Evolutionary conservation across 257 asterid genomes (phyloP), one percentile per base, ranked within the genome.

Genomic region (Solanum arcanum): DNA sequence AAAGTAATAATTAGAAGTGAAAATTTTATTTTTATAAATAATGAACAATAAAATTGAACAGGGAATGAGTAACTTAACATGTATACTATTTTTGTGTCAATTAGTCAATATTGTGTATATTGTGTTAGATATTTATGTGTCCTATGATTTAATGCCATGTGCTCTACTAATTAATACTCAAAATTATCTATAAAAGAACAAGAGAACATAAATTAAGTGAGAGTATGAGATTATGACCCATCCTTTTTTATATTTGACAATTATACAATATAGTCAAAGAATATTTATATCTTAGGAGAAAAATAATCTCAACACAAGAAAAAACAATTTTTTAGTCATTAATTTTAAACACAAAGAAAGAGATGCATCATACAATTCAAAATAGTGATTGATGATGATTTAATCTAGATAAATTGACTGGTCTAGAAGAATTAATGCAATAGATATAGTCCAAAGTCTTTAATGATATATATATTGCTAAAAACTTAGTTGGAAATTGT

Each of bases 21-120:
- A 16, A 2, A 2, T 1, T 1, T 0, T 3, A 7, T 56, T 20
- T 56, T 56, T 0, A 18, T 20, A 56, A 18, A 0, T 20, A 56
- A 2, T 56, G 64, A 20, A 56, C 12, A 56, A 2, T 56, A 56
- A 56, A 52, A 52, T 52, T 52, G 10, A 52, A 52, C 2, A 0
- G 23, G 8, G 60, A 49, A 23, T 0, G n/a, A 52, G 11, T 52
- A 52, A 52, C 62, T 52, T 6, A 52, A 18, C 4, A 52, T 6
- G 23, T 16, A 6, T 5, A 49, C 62, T 52, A 52, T 16, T 52
- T 52, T 52, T 52, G 23, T 52, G 23, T 52, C 23, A 52, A 52
- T 52, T 52, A 52, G 23, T 52, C 62, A 52, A 52, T 21, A 20
- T 73, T 15, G 29, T 37, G 41, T 13, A 21, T 75, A 31, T n/a